These are phyloP conservation scores for Scalesia atractyloides DNA, from an alignment of 129 eudicot species.

Conservation along the genomic window DNA sequence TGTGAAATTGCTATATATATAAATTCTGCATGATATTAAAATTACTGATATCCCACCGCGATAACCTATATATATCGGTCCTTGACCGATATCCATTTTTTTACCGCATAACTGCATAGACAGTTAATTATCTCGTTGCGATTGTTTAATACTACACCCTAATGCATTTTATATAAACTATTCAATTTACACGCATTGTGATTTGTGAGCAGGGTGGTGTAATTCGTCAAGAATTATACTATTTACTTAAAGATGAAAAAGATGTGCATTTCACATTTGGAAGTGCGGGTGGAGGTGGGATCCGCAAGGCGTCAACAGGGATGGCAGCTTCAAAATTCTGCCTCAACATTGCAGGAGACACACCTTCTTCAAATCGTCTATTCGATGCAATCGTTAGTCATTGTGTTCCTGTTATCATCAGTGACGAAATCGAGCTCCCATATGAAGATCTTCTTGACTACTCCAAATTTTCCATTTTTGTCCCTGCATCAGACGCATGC, in stretches of 20 bases:
- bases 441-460: constrained; percentile 84
- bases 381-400: constrained; percentile 93
- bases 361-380: constrained; percentile 95
- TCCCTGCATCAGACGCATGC: constrained; percentile 62
- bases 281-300: constrained; percentile 61
- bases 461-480: constrained; percentile 77
- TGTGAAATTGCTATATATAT: too few relatives aligned
- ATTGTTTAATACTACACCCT: background rate
- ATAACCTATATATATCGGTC: too few relatives aligned
- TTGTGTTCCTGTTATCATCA: constrained; percentile 82
- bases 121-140: too few relatives aligned
- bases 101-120: too few relatives aligned
- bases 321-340: constrained; percentile 93
- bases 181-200: constrained; percentile 9
- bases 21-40: too few relatives aligned
- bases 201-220: constrained; percentile 68
- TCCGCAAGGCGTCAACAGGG: constrained; percentile 68
- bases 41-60: too few relatives aligned
- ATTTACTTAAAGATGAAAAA: constrained; percentile 81
- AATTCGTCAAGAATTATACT: constrained; percentile 83
- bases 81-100: too few relatives aligned
- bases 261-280: constrained; percentile 91
- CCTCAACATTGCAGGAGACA: constrained; percentile 94
- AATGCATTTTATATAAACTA: background rate
- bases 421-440: constrained; percentile 71